These are phyloP conservation scores for Spencermartinsiella ligniputridi DNA, from an alignment of 1,139 yeast genomes.

Conservation along the genomic window DNA sequence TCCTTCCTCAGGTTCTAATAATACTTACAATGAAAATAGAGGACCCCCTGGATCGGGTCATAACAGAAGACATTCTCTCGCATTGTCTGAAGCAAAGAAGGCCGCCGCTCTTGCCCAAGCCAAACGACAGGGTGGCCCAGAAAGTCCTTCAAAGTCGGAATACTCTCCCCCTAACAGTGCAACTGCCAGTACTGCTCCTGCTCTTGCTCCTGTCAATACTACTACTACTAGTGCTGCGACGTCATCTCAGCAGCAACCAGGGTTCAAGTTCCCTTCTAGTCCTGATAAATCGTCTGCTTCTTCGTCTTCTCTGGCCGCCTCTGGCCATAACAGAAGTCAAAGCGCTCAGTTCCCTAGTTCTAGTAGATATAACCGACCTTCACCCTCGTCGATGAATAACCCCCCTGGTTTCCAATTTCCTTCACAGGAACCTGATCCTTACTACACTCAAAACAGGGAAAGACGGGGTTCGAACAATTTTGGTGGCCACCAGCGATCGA, in stretches of 20 bases:
- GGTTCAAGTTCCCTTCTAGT: constrained; percentile 54
- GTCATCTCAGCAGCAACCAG: constrained; percentile 18
- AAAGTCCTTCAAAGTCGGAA: constrained; percentile 14
- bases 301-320: constrained; percentile 31
- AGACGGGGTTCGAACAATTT: constrained; percentile 13
- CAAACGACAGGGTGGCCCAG: constrained; percentile 32
- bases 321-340: constrained; percentile 23
- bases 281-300: constrained; percentile 30
- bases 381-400: constrained; percentile 18
- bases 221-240: constrained; percentile 11
- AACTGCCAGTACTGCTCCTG: constrained; percentile 1
- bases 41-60: constrained; percentile 49
- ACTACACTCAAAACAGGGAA: constrained; percentile 14
- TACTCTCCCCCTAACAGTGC: constrained; percentile 6
- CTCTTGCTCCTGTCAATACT: constrained; percentile 6
- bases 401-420: constrained; percentile 39
- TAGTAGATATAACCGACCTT: constrained; percentile 21
- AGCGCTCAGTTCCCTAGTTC: constrained; percentile 18
- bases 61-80: constrained; percentile 85
- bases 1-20: constrained; percentile 11
- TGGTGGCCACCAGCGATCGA: constrained; percentile 40
- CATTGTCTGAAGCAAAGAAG: constrained; percentile 89
- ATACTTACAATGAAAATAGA: constrained; percentile 6
- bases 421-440: constrained; percentile 29
- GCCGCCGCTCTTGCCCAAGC: constrained; percentile 93